These are phyloP conservation scores for Ustilago nuda DNA, from an alignment of 1,284 basidiomycete genomes.

Conservation along the genomic window DNA sequence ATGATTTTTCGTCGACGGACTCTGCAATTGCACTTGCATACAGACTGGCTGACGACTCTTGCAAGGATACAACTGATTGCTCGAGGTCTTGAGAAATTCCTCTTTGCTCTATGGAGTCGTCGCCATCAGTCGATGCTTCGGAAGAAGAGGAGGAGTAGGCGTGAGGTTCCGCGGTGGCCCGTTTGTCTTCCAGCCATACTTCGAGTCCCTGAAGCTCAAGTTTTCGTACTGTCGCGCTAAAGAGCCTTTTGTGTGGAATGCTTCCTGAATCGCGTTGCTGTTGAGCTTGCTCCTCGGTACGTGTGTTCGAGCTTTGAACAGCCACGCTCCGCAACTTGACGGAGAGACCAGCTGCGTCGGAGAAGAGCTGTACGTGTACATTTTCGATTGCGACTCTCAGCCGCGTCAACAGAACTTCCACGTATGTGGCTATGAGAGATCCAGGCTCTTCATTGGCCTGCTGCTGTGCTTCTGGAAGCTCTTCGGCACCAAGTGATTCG, in stretches of 20 bases:
- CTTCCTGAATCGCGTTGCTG: background rate
- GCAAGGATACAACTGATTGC: conserved; percentile 22
- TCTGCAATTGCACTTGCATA: conserved; percentile 43
- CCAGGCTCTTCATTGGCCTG: conserved; percentile 15
- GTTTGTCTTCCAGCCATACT: conserved; percentile 27
- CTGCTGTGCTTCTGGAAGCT: conserved; percentile 9
- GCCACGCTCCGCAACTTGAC: conserved; percentile 25
- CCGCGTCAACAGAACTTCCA: conserved; percentile 54
- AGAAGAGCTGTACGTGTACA: conserved; percentile 26
- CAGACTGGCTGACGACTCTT: conserved; percentile 42
- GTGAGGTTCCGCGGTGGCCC: background rate
- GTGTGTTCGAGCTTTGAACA: conserved; percentile 35
- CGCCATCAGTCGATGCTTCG: conserved; percentile 13
- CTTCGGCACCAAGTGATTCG: conserved; percentile 39
- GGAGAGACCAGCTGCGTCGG: conserved; percentile 25
- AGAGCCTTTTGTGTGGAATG: conserved; percentile 3
- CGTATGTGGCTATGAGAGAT: conserved; percentile 46
- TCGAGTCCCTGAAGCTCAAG: conserved; percentile 26
- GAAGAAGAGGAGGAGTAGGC: conserved; percentile 31
- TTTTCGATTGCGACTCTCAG: conserved; percentile 46
- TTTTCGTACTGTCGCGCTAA: conserved; percentile 31
- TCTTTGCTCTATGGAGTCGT: background rate
- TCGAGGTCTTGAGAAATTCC: conserved; percentile 1
- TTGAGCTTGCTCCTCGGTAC: conserved; percentile 16
- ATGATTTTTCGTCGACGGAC: conserved; percentile 6